Conservation (phyloP, 2,329 filamentous ascomycete species). For the Orbilia blumenaviensis region DNA sequence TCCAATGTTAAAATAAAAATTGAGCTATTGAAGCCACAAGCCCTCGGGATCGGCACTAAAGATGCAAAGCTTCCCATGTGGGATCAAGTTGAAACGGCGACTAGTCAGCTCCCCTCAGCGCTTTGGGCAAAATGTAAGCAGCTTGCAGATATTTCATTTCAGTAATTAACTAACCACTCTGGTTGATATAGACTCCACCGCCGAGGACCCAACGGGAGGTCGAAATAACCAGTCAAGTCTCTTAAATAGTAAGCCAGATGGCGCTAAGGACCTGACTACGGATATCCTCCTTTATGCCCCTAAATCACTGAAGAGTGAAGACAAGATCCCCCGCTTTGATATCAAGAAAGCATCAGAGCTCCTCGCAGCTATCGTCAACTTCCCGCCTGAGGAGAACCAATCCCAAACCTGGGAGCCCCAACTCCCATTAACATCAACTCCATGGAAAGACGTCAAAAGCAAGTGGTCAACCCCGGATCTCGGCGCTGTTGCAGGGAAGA, state of each 20-base stretch:
- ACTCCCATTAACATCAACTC: not conserved
- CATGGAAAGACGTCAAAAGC: slow-evolving; percentile 14
- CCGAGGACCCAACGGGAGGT: slow-evolving; percentile 5
- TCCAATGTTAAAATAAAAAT: slow-evolving; percentile 40
- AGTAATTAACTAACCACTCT: not conserved
- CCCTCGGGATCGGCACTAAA: not conserved
- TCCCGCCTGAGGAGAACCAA: slow-evolving; percentile 4
- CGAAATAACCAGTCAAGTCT: slow-evolving; percentile 5
- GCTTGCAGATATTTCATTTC: not conserved
- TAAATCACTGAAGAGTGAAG: slow-evolving; percentile 3
- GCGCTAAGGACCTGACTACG: not conserved
- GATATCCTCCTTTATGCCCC: not conserved
- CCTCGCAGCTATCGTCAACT: slow-evolving; percentile 1
- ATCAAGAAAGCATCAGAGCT: slow-evolving; percentile 18
- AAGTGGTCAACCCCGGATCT: slow-evolving; percentile 28
- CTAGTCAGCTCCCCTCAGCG: slow-evolving; percentile 6
- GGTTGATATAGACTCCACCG: not conserved
- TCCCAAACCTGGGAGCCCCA: slow-evolving; percentile 17
- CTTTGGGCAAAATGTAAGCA: slow-evolving; percentile 14
- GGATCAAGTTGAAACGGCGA: slow-evolving; percentile 5
- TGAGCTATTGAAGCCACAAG: not conserved
- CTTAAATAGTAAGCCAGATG: not conserved
- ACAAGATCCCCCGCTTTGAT: slow-evolving; percentile 45
- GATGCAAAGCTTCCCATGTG: slow-evolving; percentile 21
- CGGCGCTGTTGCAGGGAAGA: slow-evolving; percentile 24